Evolutionary conservation across 495 filamentous ascomycete species (phyloP).

Genomic region (Penicillium taxi): DNA sequence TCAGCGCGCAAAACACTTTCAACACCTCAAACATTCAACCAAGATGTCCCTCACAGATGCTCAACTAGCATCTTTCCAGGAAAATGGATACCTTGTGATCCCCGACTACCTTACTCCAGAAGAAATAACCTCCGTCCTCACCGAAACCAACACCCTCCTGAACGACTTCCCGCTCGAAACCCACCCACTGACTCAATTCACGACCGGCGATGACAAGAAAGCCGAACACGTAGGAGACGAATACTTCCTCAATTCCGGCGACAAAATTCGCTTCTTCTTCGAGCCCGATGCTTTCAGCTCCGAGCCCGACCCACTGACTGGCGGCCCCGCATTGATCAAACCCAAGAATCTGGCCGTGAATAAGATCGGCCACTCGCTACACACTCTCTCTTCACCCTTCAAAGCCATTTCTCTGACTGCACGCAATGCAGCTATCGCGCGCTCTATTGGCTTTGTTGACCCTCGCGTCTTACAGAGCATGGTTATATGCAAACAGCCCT

Average conservation of each 20-base stretch:
- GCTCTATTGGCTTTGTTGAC: constrained; percentile 61
- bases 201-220: constrained; percentile 56
- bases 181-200: constrained; percentile 91
- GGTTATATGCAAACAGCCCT: constrained; percentile 97
- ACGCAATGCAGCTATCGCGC: constrained; percentile 58
- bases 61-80: constrained; percentile 64
- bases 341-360: constrained; percentile 82
- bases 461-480: constrained; percentile 82
- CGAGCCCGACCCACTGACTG: constrained; percentile 34
- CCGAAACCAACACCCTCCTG: constrained; percentile 67
- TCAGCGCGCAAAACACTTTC: not conserved
- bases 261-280: constrained; percentile 96
- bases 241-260: constrained; percentile 83
- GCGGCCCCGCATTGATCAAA: constrained; percentile 48
- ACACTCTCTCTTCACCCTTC: constrained; percentile 67
- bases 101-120: constrained; percentile 60
- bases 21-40: not conserved
- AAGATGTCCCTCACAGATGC: constrained; percentile 51
- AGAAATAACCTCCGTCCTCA: constrained; percentile 60
- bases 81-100: constrained; percentile 86
- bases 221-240: constrained; percentile 76
- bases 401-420: constrained; percentile 47
- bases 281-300: constrained; percentile 58
- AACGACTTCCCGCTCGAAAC: constrained; percentile 62
- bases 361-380: constrained; percentile 92